Base-by-base conservation (phyloP, 129 eudicot genomes). In the Glebionis coronaria region DNA sequence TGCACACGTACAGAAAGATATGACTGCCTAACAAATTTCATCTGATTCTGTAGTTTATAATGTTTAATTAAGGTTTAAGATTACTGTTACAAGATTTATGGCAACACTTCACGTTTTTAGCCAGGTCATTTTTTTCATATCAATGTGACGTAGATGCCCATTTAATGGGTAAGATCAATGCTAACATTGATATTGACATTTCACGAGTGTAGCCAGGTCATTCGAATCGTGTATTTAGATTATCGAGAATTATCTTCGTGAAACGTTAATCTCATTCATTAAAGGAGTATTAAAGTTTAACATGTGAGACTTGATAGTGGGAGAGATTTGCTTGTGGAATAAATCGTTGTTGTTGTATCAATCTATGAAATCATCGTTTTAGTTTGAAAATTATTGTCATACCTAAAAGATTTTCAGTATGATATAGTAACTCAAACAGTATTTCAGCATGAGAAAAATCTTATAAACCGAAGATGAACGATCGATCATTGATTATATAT, bases 121-220 rank as follows among this genome's bases (percentile, higher is more conserved):
- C 51, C 68, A 71, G 68, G 52, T 60, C 75, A 71, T 71, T 45
- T 45, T 20, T 71, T 12, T 12, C 20, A 28, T 18, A 38, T 46
- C 68, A 5, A 71, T 46, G 35, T 16, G 51, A 70, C 52, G 67
- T 14, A 59, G 56, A 15, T 70, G 60, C 61, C 61, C 69, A 61
- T 71, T 60, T 29, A 71, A 71, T 71, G 69, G 18, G 12, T 21
- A 61, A 75, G 69, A 75, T 75, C 74, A 35, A 44, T 50, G 73
- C 19, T 50, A 35, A 63, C 74, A 60, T 68, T 63, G 63, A 68
- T 59, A 59, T 57, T 16, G 59, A 57, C 79, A 67, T 68, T 44
- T 73, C 69, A 40, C 68, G 61, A 60, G 66, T 60, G 58, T 60
- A 75, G 70, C 58, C 75, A 76, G 75, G 51, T 76, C 61, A 69